Percentiles rank a stretch among this genome's conserved stretches.
Conservation (phyloP, 805 yeast genomes). For the Ogataea paradorogensis region DNA sequence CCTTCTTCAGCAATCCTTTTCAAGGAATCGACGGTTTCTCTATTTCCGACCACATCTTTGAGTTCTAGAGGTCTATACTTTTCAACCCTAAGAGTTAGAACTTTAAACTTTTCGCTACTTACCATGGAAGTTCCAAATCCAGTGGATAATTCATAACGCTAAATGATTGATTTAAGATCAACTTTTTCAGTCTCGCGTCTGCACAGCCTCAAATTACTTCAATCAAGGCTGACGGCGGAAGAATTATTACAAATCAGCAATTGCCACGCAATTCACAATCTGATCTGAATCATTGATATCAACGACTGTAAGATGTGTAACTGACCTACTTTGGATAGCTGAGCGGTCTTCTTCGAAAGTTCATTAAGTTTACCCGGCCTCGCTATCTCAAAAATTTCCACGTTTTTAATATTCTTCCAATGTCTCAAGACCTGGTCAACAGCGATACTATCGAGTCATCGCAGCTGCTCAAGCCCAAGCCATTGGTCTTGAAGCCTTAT, state of each 20-base stretch:
- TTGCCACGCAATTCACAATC: too few relatives aligned
- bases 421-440: conserved; percentile 47
- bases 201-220: conserved; percentile 4
- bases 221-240: too few relatives aligned
- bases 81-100: conserved; percentile 63
- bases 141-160: conserved; percentile 25
- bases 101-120: conserved; percentile 12
- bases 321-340: neutral
- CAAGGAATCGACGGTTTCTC: conserved; percentile 81
- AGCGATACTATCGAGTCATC: conserved; percentile 72
- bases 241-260: too few relatives aligned
- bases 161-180: conserved; percentile 4
- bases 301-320: too few relatives aligned
- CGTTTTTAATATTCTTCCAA: conserved; percentile 10
- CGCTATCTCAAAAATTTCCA: conserved; percentile 7
- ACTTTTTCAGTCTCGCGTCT: conserved; percentile 9
- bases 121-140: conserved; percentile 35
- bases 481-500: conserved; percentile 63
- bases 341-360: neutral
- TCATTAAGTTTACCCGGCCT: conserved; percentile 9
- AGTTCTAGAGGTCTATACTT: conserved; percentile 83
- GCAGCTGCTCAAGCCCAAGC: conserved; percentile 68
- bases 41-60: conserved; percentile 89
- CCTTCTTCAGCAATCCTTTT: conserved; percentile 87
- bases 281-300: too few relatives aligned